Conservation (phyloP, 2,329 filamentous ascomycete species). For the Kalaharituber pfeilii region DNA sequence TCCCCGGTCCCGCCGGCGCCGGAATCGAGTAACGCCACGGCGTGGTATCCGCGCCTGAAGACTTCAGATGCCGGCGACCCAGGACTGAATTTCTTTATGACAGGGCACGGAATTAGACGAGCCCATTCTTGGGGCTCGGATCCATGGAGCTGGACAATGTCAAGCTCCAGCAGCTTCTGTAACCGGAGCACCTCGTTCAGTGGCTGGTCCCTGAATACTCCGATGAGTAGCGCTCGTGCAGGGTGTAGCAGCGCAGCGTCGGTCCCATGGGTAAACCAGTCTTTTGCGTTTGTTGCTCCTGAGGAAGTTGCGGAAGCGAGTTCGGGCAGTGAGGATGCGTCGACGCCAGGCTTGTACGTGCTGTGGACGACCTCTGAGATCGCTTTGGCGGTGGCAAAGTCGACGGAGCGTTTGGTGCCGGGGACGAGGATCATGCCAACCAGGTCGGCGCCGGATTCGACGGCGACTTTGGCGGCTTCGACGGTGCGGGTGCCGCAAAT, state of each 20-base stretch:
- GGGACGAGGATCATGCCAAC: constrained; percentile 85
- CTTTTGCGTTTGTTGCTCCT: constrained; percentile 12
- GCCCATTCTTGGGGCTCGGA: constrained; percentile 88
- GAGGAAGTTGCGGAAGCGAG: constrained; percentile 6
- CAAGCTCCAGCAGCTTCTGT: constrained; percentile 57
- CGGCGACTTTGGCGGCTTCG: constrained; percentile 62
- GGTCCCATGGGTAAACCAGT: constrained; percentile 25
- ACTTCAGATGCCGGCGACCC: constrained; percentile 36
- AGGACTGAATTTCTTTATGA: constrained; percentile 71
- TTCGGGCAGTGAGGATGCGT: constrained; percentile 24
- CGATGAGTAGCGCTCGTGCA: constrained; percentile 59
- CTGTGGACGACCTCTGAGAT: constrained; percentile 65
- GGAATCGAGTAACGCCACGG: constrained; percentile 69
- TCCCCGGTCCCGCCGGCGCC: constrained; percentile 68
- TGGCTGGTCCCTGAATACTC: constrained; percentile 85
- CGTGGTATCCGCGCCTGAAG: constrained; percentile 48
- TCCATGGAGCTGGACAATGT: constrained; percentile 85
- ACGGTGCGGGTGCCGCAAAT: constrained; percentile 81
- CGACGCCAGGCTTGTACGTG: constrained; percentile 26
- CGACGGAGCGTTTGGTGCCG: constrained; percentile 61
- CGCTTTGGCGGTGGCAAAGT: constrained; percentile 55
- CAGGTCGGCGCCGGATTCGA: constrained; percentile 75
- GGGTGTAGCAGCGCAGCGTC: constrained; percentile 54
- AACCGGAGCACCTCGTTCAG: constrained; percentile 65
- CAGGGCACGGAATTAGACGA: constrained; percentile 70